phyloP scores from a whole-genome alignment of 345 rosid genomes.

The Citrus cavaleriei region DNA sequence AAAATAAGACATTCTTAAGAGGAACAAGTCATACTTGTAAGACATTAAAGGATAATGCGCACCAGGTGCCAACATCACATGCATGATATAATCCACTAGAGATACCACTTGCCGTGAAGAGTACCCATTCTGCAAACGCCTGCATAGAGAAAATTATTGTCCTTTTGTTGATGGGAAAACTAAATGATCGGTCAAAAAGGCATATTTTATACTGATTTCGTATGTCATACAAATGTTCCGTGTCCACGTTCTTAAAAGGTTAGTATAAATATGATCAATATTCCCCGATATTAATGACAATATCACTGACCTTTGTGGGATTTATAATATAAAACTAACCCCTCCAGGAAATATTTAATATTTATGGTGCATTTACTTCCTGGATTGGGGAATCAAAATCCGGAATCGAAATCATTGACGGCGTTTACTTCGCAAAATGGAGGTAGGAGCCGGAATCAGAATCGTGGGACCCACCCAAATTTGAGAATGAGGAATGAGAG shows the following conservation, averaged over 20 bases:
- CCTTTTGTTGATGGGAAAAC: not conserved
- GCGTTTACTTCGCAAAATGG: no score
- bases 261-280: not conserved
- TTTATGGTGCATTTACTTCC: not conserved
- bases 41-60: slow-evolving; percentile 64
- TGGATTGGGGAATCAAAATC: no score
- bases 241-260: not conserved
- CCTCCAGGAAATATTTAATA: not conserved
- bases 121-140: slow-evolving; percentile 96
- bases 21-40: slow-evolving; percentile 63
- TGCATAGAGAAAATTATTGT: slow-evolving; percentile 29
- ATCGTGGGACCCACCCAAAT: no score
- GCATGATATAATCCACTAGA: slow-evolving; percentile 96
- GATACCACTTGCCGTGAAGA: slow-evolving; percentile 86
- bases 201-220: not conserved
- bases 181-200: not conserved
- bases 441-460: no score
- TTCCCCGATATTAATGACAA: not conserved
- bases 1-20: not conserved
- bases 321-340: not conserved
- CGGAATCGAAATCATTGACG: no score
- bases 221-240: slow-evolving; percentile 1
- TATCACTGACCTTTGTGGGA: not conserved
- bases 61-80: slow-evolving; percentile 95
- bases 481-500: no score